Evolutionary conservation across 192 early-diverging fungal species (phyloP).

Genomic region (Rhizophagus sp.): DNA sequence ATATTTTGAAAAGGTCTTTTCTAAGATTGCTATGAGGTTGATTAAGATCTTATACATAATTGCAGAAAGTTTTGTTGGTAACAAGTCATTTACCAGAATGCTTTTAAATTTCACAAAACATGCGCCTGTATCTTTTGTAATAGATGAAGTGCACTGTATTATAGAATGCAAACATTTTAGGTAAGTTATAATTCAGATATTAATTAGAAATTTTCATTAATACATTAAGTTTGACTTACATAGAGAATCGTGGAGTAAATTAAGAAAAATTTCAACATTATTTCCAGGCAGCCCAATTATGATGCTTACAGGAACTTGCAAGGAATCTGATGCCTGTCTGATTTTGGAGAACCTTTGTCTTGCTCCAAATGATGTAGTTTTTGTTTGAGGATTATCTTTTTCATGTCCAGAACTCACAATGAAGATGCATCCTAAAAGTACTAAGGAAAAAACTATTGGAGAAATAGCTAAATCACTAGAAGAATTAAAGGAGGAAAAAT

Average conservation of each 20-base stretch:
- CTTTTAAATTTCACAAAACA: too few species aligned
- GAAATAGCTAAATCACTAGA: background rate
- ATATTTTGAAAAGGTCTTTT: too few species aligned
- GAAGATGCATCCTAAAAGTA: background rate
- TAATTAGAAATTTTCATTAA: background rate
- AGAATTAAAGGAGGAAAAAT: background rate
- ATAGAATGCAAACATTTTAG: background rate
- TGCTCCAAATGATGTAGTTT: background rate
- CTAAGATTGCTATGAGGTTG: too few species aligned
- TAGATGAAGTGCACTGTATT: background rate
- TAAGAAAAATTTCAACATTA: background rate
- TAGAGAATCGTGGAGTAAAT: background rate
- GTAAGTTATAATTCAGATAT: background rate
- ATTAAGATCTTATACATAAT: too few species aligned
- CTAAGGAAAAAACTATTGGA: background rate
- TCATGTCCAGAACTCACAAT: background rate
- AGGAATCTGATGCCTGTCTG: background rate
- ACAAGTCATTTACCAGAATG: too few species aligned
- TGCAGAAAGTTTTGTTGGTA: too few species aligned
- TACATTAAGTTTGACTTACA: background rate
- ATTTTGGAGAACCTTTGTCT: background rate
- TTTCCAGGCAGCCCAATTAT: background rate
- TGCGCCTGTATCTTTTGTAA: too few species aligned
- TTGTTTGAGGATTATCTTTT: background rate
- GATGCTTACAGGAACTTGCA: slow-evolving; percentile 1